Conservation (phyloP, 169 alveolate genomes). For the Babesia ovata region DNA sequence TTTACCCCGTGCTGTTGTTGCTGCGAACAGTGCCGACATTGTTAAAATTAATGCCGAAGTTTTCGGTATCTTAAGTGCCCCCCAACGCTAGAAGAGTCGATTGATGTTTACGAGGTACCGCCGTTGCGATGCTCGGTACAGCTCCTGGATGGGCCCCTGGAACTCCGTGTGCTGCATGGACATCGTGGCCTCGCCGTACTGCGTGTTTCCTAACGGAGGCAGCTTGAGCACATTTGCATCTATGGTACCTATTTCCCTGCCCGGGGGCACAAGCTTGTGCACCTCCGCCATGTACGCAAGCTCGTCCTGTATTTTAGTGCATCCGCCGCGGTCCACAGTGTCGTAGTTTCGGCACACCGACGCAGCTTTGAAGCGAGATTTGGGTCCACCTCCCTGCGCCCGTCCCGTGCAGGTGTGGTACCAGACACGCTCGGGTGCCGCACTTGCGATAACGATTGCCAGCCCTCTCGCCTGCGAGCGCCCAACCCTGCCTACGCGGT, state of each 20-base stretch:
- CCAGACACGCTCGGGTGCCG: constrained; percentile 67
- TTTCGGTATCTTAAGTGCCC: not conserved
- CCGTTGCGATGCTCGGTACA: not conserved
- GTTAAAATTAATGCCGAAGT: not conserved
- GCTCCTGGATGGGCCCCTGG: not conserved
- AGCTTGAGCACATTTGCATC: constrained; percentile 1
- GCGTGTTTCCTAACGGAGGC: not conserved
- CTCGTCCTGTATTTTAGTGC: constrained; percentile 62
- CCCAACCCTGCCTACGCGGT: constrained; percentile 71
- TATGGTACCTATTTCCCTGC: constrained; percentile 1
- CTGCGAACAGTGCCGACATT: not conserved
- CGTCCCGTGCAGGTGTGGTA: constrained; percentile 64
- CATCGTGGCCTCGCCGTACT: constrained; percentile 11
- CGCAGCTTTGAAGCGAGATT: constrained; percentile 5
- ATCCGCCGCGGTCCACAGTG: constrained; percentile 62
- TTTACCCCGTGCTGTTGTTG: no score
- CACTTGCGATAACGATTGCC: constrained; percentile 59
- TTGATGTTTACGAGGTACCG: constrained; percentile 2
- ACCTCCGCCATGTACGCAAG: constrained; percentile 52
- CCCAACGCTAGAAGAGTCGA: not conserved
- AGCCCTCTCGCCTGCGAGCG: constrained; percentile 64
- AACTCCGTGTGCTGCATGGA: constrained; percentile 11
- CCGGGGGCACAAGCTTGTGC: constrained; percentile 40
- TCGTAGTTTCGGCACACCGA: constrained; percentile 53
- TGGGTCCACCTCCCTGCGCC: constrained; percentile 7